Evolutionary conservation across 768 basidiomycete genomes (phyloP), one percentile per base, ranked within the genome.

Genomic region (Candolleomyces efflorescens): DNA sequence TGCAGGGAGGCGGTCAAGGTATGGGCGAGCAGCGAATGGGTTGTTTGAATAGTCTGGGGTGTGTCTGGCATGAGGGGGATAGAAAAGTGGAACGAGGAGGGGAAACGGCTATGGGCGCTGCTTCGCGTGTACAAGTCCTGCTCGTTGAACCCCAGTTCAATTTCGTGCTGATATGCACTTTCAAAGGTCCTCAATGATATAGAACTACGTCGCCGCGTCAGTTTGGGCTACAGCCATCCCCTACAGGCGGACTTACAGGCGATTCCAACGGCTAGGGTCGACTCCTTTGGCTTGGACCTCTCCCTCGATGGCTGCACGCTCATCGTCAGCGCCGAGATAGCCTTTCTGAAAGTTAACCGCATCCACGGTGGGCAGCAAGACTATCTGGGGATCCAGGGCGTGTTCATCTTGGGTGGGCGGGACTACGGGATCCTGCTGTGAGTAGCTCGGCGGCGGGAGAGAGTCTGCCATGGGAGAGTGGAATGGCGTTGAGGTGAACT

Each of bases 281-380:
- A 78, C 78, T 56, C 83, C 87, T 71, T 94, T 94, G 63, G 94
- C 76, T 68, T 94, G 92, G 17, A 94, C 77, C 67, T 94, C 92
- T 48, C 93, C 93, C 66, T 93, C 92, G 54, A 94, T 82, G 9
- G 90, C 87, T 13, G 92, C 90, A 59, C 78, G 80, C 70, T 93
- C 92, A 53, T 82, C 89, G 56, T 92, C 90, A 22, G 87, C 89
- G 52, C 93, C 93, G 7, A 94, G 77, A 68, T 82, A 91, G 11
- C 93, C 93, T 65, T 86, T 89, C 73, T 94, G 93, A 65, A 94
- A 95, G 68, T 85, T 82, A 56, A 89, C 75, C 20, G 84, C 78
- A 68, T 89, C 82, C 50, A 81, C 75, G 13, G 84, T 78, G 0
- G 93, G 92, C 12, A 86, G 75, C 59, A 95, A 86, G 60, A 92